phyloP scores from a whole-genome alignment of 352 stramenopile genomes.

The Globisporangium spinosum region DNA sequence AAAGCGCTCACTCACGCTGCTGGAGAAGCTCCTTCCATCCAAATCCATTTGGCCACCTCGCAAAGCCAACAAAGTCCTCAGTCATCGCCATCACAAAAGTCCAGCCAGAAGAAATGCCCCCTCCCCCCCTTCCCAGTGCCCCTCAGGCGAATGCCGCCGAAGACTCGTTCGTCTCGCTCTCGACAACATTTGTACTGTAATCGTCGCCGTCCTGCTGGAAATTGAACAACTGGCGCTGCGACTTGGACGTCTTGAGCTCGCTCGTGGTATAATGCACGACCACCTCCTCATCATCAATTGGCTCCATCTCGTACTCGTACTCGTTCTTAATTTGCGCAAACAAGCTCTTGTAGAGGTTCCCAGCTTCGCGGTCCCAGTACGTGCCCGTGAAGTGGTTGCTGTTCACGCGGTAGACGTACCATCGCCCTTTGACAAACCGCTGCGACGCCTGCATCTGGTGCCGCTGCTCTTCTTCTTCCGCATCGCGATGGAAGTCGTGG shows the following conservation, averaged over 20 bases:
- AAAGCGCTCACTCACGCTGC: not conserved
- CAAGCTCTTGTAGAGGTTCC: constrained; percentile 62
- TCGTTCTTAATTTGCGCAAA: constrained; percentile 62
- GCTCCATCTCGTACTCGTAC: constrained; percentile 38
- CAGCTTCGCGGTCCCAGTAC: constrained; percentile 59
- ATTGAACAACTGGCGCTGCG: not conserved
- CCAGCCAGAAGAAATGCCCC: not conserved
- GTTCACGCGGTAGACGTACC: constrained; percentile 79
- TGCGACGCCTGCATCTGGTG: constrained; percentile 11
- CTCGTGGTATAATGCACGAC: not conserved
- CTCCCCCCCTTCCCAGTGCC: too few species aligned
- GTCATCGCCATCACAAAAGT: not conserved
- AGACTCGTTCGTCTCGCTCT: not conserved
- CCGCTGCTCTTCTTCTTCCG: constrained; percentile 26
- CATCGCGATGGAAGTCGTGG: constrained; percentile 39
- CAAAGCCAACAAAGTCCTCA: not conserved
- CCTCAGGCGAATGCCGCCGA: not conserved
- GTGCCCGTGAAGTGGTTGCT: constrained; percentile 75
- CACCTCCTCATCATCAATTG: not conserved
- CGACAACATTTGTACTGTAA: too few species aligned
- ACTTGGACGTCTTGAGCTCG: not conserved
- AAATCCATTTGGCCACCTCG: not conserved
- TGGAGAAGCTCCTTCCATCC: not conserved
- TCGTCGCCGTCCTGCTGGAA: not conserved
- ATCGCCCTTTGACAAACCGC: constrained; percentile 54